Conservation (phyloP, 139 green algal genomes). For the Volvox reticuliferus region DNA sequence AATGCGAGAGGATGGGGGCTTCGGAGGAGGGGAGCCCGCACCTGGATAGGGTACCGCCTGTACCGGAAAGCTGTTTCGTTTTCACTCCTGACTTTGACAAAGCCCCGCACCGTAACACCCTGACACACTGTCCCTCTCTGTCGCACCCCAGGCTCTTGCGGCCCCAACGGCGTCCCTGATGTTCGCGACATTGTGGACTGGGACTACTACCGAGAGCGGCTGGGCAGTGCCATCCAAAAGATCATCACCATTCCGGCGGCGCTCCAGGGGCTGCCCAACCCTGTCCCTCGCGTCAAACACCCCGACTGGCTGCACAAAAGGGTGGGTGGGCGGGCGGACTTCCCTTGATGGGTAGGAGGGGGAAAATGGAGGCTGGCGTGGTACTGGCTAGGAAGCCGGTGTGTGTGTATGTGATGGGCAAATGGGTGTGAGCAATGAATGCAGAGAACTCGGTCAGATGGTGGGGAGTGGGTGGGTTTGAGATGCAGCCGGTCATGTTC, state of each 20-base stretch:
- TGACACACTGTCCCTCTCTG: too few relatives aligned
- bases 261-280: slow-evolving; percentile 63
- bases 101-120: too few relatives aligned
- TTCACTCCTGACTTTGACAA: too few relatives aligned
- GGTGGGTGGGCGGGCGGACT: slow-evolving; percentile 36
- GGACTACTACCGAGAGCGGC: slow-evolving; percentile 96
- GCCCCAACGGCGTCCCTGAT: slow-evolving; percentile 73
- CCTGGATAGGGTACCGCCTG: too few relatives aligned
- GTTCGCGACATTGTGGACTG: slow-evolving; percentile 96
- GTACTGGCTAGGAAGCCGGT: not conserved
- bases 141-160: slow-evolving; percentile 11
- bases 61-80: too few relatives aligned
- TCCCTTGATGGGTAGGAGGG: too few relatives aligned
- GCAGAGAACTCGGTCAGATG: too few relatives aligned
- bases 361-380: not conserved
- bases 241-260: slow-evolving; percentile 99
- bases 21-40: too few relatives aligned
- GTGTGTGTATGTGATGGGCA: not conserved
- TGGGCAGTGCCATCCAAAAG: slow-evolving; percentile 96
- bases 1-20: too few relatives aligned
- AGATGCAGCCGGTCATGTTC: too few relatives aligned
- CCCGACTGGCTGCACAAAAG: slow-evolving; percentile 96
- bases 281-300: slow-evolving; percentile 82
- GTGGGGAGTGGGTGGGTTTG: too few relatives aligned
- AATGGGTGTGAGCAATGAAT: too few relatives aligned